Evolutionary conservation across 139 green algal species (phyloP), one percentile per base, ranked within the genome.

Genomic region (Chlamydomonas schloesseri): DNA sequence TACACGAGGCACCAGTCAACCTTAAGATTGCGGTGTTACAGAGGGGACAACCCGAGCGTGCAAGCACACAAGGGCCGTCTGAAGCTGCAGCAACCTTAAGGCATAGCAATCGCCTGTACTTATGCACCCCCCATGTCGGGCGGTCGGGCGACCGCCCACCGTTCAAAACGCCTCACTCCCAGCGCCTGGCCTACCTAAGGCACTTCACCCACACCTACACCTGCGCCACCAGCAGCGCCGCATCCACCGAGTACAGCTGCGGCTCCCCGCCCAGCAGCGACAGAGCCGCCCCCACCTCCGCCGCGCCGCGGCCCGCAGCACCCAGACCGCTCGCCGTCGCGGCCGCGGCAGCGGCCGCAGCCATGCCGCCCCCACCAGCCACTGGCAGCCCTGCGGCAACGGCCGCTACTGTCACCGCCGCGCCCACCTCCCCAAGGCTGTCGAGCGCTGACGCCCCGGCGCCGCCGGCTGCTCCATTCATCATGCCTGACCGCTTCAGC

Each of bases 221-320:
- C 29, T 69, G 29, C 24, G 53, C 13, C n/a, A n/a, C 64, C 64
- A 84, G 46, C 17, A 50, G 31, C 14, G 78, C 78, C n/a, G 78
- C 78, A 42, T 84, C 78, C 64, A 53, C 29, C 1, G 29, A 68
- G 46, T 37, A 74, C 29, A 84, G 29, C 78, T 84, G 64, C 23
- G 78, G 78, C 76, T 62, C 60, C 20, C 42, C 64, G 42, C n/a
- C 17, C 76, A 83, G 65, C 46, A 75, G 42, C 37, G 29, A 31
- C 78, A 84, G 42, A 10, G 20, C 34, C 10, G 24, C 18, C 6
- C 42, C 46, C 37, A 67, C 64, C 21, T 65, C 42, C 42, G 28
- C 60, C 3, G 24, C 24, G n/a, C 64, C 64, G 9, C 64, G 26
- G 6, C n/a, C 64, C 64, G n/a, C 29, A 50, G 14, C 62, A 2